These are phyloP conservation scores for Astragalus membranaceus DNA, from an alignment of 306 rosid genomes.

Conservation along the genomic window DNA sequence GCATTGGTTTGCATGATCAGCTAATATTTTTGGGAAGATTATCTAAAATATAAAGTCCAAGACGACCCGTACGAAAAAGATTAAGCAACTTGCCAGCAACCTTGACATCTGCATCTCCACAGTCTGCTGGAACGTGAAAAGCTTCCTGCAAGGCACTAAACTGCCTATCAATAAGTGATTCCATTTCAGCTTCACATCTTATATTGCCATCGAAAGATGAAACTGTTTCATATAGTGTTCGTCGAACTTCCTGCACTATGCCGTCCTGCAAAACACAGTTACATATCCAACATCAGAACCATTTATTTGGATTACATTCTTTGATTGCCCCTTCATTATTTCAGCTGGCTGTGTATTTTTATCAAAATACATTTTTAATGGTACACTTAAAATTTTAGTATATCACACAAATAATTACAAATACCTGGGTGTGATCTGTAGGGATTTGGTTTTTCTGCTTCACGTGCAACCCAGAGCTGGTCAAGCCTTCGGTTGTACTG, in stretches of 20 bases:
- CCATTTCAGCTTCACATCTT: conserved; percentile 37
- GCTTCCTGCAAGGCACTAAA: conserved; percentile 39
- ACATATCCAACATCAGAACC: neutral
- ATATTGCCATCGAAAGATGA: conserved; percentile 45
- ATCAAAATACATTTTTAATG: neutral
- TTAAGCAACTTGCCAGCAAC: conserved; percentile 58
- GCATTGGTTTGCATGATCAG: neutral
- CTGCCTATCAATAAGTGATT: conserved; percentile 40
- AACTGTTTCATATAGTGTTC: conserved; percentile 43
- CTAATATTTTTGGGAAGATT: conserved; percentile 22
- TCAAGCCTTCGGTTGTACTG: conserved; percentile 4
- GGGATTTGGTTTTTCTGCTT: conserved; percentile 39
- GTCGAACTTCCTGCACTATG: conserved; percentile 52
- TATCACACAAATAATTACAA: neutral
- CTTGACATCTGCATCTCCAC: conserved; percentile 30
- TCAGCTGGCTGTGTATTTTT: neutral
- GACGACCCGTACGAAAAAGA: conserved; percentile 77
- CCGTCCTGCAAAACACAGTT: conserved; percentile 41
- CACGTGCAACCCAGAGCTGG: conserved; percentile 17
- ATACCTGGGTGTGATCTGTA: conserved; percentile 86
- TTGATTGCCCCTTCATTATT: neutral
- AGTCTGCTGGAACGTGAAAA: conserved; percentile 42
- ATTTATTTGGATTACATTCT: conserved; percentile 2
- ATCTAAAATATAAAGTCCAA: conserved; percentile 69
- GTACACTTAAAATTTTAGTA: neutral